Evolutionary conservation across 164 flowering plant genomes (phyloP).

Genomic region (Macadamia integrifolia): DNA sequence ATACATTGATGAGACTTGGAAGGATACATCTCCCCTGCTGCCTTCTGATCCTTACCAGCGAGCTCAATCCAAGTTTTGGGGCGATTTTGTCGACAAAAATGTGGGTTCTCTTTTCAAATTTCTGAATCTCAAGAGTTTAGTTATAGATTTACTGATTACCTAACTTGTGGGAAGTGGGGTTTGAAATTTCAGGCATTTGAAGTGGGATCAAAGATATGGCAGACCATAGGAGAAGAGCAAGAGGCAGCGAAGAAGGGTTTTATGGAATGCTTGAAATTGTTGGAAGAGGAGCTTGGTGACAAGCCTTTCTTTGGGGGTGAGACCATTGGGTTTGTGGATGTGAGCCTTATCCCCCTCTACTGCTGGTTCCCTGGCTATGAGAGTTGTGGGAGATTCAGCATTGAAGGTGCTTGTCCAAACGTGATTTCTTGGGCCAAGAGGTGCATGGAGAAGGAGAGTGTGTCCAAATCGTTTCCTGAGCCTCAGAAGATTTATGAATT

Average conservation of each 20-base stretch:
- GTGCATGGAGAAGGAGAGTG: conserved; percentile 12
- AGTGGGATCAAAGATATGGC: not conserved
- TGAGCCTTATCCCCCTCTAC: conserved; percentile 2
- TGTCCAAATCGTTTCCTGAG: conserved; percentile 11
- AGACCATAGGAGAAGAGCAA: conserved; percentile 8
- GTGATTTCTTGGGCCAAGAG: conserved; percentile 9
- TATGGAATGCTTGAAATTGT: conserved; percentile 4
- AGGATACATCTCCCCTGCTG: no score
- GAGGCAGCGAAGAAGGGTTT: conserved; percentile 12
- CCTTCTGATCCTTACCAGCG: no score
- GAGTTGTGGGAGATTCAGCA: conserved; percentile 1
- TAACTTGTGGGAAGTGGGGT: no score
- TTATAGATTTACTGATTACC: no score
- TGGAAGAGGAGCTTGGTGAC: conserved; percentile 13
- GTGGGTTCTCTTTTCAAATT: no score
- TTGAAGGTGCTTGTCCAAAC: conserved; percentile 13
- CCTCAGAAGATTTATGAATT: not conserved
- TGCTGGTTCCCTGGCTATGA: conserved; percentile 1
- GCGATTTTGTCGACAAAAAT: no score
- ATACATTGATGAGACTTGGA: no score
- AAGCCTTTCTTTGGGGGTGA: conserved; percentile 16
- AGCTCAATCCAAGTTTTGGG: no score
- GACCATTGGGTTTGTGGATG: conserved; percentile 4
- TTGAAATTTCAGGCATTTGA: no score
- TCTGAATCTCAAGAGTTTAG: no score